phyloP scores from a whole-genome alignment of 1,139 yeast genomes.

The Nadsonia commutata region DNA sequence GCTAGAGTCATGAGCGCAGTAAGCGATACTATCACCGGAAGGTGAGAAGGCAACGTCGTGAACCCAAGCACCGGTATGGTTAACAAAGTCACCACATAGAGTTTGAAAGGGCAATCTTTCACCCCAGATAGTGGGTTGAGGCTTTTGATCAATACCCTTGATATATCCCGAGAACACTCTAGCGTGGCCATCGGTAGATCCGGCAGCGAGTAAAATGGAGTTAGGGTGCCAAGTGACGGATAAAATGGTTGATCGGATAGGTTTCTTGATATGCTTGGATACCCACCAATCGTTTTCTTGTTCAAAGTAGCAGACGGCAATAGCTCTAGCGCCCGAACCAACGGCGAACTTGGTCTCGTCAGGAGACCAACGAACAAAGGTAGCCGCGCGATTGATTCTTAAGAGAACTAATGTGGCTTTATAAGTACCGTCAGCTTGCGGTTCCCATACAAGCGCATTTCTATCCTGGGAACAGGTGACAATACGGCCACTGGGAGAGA shows the following conservation, averaged over 20 bases:
- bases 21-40: slow-evolving; percentile 62
- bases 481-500: slow-evolving; percentile 76
- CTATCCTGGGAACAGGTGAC: slow-evolving; percentile 97
- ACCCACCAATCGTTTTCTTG: slow-evolving; percentile 99
- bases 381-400: slow-evolving; percentile 89
- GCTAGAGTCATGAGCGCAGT: slow-evolving; percentile 66
- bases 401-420: slow-evolving; percentile 87
- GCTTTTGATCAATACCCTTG: slow-evolving; percentile 79
- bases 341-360: slow-evolving; percentile 89
- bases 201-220: slow-evolving; percentile 74
- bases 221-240: slow-evolving; percentile 92
- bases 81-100: slow-evolving; percentile 69
- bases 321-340: slow-evolving; percentile 86
- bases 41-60: slow-evolving; percentile 86
- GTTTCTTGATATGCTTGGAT: slow-evolving; percentile 88
- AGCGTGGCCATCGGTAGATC: slow-evolving; percentile 91
- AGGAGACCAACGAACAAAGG: slow-evolving; percentile 89
- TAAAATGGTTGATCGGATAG: slow-evolving; percentile 75
- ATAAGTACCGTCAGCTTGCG: slow-evolving; percentile 40
- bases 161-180: slow-evolving; percentile 88
- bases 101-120: slow-evolving; percentile 92
- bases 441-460: slow-evolving; percentile 95
- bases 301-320: slow-evolving; percentile 93
- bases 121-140: slow-evolving; percentile 80
- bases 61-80: slow-evolving; percentile 77